Conservation (phyloP, 2,329 filamentous ascomycete species). For the Verticillium zaregamsianum region DNA sequence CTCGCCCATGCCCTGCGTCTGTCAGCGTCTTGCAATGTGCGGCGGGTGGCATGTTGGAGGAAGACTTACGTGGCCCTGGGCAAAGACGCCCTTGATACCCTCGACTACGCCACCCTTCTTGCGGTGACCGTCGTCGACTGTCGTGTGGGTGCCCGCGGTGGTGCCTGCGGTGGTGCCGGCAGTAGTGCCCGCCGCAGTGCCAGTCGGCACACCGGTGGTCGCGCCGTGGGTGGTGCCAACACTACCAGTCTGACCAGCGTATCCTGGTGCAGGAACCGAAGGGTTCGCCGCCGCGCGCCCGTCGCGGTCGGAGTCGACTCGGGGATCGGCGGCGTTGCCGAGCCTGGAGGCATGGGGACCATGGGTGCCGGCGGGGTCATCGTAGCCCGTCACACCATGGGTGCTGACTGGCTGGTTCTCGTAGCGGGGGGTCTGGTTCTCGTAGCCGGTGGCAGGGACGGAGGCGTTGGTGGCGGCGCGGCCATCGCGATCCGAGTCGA, state of each 20-base stretch:
- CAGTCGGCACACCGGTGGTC: neutral
- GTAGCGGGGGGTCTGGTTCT: neutral
- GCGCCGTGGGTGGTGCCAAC: neutral
- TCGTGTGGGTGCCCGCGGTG: neutral
- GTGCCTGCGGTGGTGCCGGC: neutral
- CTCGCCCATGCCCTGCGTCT: conserved; percentile 7
- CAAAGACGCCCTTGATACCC: conserved; percentile 11
- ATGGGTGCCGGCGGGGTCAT: conserved; percentile 22
- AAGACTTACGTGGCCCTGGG: conserved; percentile 10
- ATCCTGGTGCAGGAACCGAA: neutral
- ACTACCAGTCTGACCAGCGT: neutral
- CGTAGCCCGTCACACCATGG: neutral
- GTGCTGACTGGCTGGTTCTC: neutral
- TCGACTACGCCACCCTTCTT: conserved; percentile 3
- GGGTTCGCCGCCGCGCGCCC: conserved; percentile 19
- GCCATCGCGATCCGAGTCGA: conserved; percentile 46
- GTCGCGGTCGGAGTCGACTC: conserved; percentile 47
- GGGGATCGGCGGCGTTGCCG: conserved; percentile 45
- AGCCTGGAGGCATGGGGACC: conserved; percentile 39
- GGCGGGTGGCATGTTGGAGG: neutral
- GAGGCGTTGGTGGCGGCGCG: conserved; percentile 15
- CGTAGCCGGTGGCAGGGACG: neutral
- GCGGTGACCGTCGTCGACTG: neutral
- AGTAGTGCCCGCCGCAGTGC: neutral
- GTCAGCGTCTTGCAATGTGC: neutral